Evolutionary conservation across 495 filamentous ascomycete genomes (phyloP).

Genomic region (Podospora tetraspora): DNA sequence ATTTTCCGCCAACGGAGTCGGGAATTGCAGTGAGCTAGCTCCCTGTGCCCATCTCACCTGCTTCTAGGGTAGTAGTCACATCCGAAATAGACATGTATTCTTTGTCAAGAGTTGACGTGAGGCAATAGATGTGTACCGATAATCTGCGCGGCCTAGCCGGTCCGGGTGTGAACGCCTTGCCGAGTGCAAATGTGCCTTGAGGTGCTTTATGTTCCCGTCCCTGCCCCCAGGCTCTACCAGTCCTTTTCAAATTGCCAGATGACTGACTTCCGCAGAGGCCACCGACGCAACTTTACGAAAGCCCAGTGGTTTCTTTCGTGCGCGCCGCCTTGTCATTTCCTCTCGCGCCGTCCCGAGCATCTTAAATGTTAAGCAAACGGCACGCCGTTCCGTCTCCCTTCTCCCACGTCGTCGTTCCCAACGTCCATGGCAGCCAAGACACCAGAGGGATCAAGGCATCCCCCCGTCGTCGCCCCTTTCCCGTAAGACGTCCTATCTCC

Average conservation of each 20-base stretch:
- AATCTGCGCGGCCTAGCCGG: background rate
- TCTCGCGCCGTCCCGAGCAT: background rate
- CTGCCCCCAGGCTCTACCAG: background rate
- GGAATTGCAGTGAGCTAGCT: background rate
- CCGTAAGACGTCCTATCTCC: background rate
- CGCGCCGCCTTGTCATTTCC: too few species aligned
- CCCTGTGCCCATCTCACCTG: background rate
- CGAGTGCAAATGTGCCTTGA: background rate
- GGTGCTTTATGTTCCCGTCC: background rate
- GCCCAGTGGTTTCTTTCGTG: background rate
- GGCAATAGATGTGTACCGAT: background rate
- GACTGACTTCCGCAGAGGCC: background rate
- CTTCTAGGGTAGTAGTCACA: background rate
- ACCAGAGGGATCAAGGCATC: background rate
- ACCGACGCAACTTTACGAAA: background rate
- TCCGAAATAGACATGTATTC: background rate
- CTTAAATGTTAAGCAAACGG: background rate
- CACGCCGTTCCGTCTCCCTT: background rate
- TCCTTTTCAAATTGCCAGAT: background rate
- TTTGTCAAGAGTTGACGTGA: background rate
- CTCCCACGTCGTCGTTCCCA: too few species aligned
- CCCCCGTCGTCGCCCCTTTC: background rate
- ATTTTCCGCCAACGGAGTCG: background rate
- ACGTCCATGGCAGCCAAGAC: background rate
- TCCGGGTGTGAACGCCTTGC: background rate